Evolutionary conservation across 768 basidiomycete genomes (phyloP).

Genomic region (Roridomyces roridus): DNA sequence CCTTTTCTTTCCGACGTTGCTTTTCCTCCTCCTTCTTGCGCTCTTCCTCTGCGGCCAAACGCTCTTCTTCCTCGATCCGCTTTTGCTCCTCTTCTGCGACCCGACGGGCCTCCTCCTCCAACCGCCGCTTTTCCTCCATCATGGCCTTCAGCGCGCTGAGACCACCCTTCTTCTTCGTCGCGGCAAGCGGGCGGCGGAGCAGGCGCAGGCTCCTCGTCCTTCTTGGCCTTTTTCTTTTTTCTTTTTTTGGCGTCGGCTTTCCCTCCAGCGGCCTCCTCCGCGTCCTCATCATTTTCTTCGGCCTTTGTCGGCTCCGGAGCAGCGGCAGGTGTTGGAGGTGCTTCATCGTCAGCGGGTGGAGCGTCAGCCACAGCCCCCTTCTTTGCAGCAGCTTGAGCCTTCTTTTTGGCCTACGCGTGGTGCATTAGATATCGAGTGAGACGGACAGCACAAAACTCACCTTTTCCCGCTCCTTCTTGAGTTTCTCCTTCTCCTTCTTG

Average conservation of each 20-base stretch:
- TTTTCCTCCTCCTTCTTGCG: conserved; percentile 82
- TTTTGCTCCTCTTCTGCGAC: conserved; percentile 78
- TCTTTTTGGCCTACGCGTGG: conserved; percentile 82
- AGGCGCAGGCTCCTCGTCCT: conserved; percentile 53
- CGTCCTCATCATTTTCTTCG: conserved; percentile 70
- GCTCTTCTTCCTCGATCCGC: conserved; percentile 91
- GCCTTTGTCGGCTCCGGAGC: conserved; percentile 34
- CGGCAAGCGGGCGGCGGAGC: conserved; percentile 44
- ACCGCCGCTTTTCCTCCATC: conserved; percentile 89
- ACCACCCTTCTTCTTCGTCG: conserved; percentile 76
- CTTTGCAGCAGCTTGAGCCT: conserved; percentile 90
- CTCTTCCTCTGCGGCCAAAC: conserved; percentile 77
- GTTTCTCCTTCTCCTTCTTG: conserved; percentile 96
- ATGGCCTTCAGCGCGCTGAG: conserved; percentile 86
- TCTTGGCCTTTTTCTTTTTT: conserved; percentile 86
- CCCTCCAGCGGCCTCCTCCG: conserved; percentile 60
- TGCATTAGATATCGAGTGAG: conserved; percentile 8
- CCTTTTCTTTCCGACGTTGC: conserved; percentile 84
- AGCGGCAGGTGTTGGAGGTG: conserved; percentile 32
- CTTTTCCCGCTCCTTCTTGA: conserved; percentile 98
- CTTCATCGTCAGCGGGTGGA: conserved; percentile 26
- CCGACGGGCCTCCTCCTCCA: conserved; percentile 83
- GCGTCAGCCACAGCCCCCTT: conserved; percentile 50
- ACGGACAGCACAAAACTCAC: conserved; percentile 41
- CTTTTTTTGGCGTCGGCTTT: conserved; percentile 75